Evolutionary conservation across 805 yeast genomes (phyloP).

Genomic region (Candida koratica): DNA sequence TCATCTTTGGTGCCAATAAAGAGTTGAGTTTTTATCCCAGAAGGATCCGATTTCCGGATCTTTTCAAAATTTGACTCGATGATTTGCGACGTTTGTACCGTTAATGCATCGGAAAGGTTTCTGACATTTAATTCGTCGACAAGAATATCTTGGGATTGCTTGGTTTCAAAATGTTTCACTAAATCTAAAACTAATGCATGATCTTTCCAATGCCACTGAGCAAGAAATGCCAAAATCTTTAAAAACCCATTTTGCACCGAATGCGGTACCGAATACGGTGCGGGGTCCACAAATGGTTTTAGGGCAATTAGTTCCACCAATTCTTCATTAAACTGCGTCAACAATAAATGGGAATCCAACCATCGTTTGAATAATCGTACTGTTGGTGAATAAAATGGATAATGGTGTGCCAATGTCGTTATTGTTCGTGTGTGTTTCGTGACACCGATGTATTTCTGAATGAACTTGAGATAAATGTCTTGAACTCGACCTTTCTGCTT

Average conservation of each 20-base stretch:
- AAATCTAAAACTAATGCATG: constrained; percentile 79
- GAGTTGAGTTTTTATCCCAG: constrained; percentile 71
- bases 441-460: constrained; percentile 59
- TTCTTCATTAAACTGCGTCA: constrained; percentile 72
- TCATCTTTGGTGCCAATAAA: constrained; percentile 83
- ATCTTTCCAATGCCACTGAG: constrained; percentile 93
- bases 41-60: constrained; percentile 75
- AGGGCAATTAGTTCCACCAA: constrained; percentile 77
- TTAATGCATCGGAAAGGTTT: constrained; percentile 56
- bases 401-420: constrained; percentile 64
- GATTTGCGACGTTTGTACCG: constrained; percentile 56
- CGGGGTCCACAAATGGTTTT: constrained; percentile 80
- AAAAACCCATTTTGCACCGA: constrained; percentile 79
- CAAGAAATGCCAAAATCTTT: constrained; percentile 63
- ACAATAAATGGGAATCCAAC: constrained; percentile 78
- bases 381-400: constrained; percentile 70
- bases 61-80: constrained; percentile 63
- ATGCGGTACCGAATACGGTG: constrained; percentile 79
- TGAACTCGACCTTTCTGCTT: constrained; percentile 60
- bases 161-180: constrained; percentile 36
- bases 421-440: constrained; percentile 81
- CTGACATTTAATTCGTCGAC: constrained; percentile 28
- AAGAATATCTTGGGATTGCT: neutral
- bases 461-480: constrained; percentile 59
- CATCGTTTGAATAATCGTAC: constrained; percentile 85